These are phyloP conservation scores for Letharia lupina DNA, from an alignment of 495 filamentous ascomycete genomes.

Conservation along the genomic window DNA sequence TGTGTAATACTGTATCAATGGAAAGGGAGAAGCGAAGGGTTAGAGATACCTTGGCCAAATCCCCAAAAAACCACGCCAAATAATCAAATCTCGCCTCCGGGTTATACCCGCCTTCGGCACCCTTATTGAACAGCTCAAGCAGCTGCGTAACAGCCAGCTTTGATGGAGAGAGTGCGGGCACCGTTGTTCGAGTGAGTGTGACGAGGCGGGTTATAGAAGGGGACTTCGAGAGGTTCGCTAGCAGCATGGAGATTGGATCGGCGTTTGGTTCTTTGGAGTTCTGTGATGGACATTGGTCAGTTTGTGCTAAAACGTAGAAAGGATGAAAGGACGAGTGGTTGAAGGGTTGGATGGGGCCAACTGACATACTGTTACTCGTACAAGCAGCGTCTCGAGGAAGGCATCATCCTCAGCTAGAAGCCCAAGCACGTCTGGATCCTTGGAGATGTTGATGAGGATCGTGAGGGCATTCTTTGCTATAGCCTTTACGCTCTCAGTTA, in stretches of 20 bases:
- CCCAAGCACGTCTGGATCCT: conserved; percentile 63
- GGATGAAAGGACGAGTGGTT: neutral
- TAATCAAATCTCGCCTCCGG: conserved; percentile 85
- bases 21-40: neutral
- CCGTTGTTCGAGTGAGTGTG: conserved; percentile 48
- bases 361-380: conserved; percentile 64
- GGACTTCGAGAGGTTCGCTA: conserved; percentile 84
- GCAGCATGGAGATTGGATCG: conserved; percentile 78
- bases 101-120: conserved; percentile 72
- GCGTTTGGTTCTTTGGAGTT: conserved; percentile 62
- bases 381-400: conserved; percentile 66
- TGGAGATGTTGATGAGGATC: conserved; percentile 85
- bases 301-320: neutral
- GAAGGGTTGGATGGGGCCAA: neutral
- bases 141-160: conserved; percentile 76
- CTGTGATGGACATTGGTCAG: conserved; percentile 28
- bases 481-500: conserved; percentile 41
- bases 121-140: conserved; percentile 92
- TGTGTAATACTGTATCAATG: conserved; percentile 16
- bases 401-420: conserved; percentile 67
- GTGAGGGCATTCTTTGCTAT: conserved; percentile 89
- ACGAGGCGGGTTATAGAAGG: conserved; percentile 60
- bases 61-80: conserved; percentile 86
- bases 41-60: conserved; percentile 59
- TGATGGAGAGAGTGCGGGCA: conserved; percentile 54